Conservation (phyloP, 2,329 filamentous ascomycete genomes). For the Ceratocystis alfenasii region DNA sequence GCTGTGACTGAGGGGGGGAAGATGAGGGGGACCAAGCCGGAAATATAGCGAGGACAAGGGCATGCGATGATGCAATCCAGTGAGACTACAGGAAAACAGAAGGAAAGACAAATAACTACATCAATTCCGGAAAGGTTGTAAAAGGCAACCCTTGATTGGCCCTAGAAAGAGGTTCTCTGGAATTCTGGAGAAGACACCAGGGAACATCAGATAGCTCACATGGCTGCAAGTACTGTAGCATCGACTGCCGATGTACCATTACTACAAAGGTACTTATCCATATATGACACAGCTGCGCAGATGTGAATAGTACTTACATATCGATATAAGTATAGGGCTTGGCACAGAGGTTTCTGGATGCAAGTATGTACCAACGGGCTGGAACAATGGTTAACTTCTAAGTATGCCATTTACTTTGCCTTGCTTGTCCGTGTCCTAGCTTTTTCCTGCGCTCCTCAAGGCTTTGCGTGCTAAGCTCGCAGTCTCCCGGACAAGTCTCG, state of each 20-base stretch:
- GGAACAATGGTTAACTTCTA: slow-evolving; percentile 2
- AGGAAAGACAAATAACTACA: background rate
- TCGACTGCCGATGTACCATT: background rate
- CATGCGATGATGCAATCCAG: background rate
- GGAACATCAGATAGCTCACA: background rate
- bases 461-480: background rate
- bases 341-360: background rate
- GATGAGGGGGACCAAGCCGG: background rate
- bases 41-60: background rate
- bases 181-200: background rate
- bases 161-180: background rate
- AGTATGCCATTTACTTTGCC: background rate
- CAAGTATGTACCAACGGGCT: background rate
- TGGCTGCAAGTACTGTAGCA: background rate
- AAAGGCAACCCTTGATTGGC: background rate
- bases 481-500: background rate
- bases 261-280: background rate
- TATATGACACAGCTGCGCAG: background rate
- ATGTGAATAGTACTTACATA: background rate
- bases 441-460: background rate
- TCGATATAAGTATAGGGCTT: background rate
- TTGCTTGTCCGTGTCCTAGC: background rate
- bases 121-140: background rate
- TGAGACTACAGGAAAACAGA: background rate
- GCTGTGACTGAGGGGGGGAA: background rate